Evolutionary conservation across 2,329 filamentous ascomycete genomes (phyloP).

Genomic region (Pseudocercospora crystallina): DNA sequence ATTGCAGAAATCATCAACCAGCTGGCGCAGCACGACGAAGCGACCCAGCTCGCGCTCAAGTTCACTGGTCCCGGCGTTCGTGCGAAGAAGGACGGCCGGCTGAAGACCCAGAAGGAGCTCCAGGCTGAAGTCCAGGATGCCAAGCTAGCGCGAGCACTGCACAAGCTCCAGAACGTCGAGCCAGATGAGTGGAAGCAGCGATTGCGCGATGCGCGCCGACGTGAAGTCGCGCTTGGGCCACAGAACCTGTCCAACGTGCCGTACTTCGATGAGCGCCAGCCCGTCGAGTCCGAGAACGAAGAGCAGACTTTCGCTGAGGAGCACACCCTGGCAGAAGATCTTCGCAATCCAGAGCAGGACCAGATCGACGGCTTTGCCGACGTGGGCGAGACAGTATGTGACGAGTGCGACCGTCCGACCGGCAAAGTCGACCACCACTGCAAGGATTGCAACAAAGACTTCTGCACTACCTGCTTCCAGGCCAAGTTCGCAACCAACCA

Average conservation of each 20-base stretch:
- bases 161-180: background rate
- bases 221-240: background rate
- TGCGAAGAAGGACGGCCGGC: background rate
- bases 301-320: background rate
- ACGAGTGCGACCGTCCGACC: too few species aligned
- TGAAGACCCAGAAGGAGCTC: background rate
- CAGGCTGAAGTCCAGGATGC: background rate
- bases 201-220: background rate
- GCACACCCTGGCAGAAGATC: too few species aligned
- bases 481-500: too few species aligned
- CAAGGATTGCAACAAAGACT: too few species aligned
- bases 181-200: background rate
- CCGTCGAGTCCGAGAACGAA: background rate
- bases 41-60: background rate
- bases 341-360: too few species aligned
- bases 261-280: background rate
- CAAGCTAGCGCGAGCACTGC: background rate
- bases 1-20: background rate
- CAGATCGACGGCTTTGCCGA: too few species aligned
- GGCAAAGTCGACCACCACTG: too few species aligned
- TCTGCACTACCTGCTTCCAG: too few species aligned
- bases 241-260: background rate
- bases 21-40: background rate
- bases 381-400: too few species aligned
- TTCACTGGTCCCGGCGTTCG: conserved; percentile 3